Evolutionary conservation across 208 protist genomes (phyloP).

Genomic region (Leishmania martiniquensis): DNA sequence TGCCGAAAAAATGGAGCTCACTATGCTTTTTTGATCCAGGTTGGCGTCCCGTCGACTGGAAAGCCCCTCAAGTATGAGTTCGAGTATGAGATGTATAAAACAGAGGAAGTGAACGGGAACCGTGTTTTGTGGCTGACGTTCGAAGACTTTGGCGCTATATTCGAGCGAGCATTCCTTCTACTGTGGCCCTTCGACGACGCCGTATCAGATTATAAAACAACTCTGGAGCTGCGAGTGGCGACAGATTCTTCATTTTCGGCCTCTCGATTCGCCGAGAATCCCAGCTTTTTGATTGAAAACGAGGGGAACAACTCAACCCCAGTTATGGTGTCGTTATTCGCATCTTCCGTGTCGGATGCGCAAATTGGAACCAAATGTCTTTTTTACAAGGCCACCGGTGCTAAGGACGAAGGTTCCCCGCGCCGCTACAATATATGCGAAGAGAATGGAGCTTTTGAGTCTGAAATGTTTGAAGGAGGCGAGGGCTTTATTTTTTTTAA

Average conservation of each 20-base stretch:
- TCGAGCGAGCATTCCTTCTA: conserved; percentile 47
- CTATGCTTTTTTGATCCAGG: conserved; percentile 29
- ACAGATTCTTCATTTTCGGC: conserved; percentile 15
- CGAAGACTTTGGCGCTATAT: conserved; percentile 57
- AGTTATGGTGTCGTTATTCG: conserved; percentile 43
- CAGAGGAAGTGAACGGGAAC: conserved; percentile 20
- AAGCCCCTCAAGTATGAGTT: conserved; percentile 10
- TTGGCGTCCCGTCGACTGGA: conserved; percentile 13
- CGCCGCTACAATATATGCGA: conserved; percentile 54
- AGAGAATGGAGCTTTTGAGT: conserved; percentile 49
- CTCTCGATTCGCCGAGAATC: conserved; percentile 60
- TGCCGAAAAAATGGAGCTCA: conserved; percentile 29
- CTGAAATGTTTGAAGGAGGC: conserved; percentile 20
- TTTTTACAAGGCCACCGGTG: conserved; percentile 33
- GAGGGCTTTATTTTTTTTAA: conserved; percentile 48
- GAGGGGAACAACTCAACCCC: conserved; percentile 21
- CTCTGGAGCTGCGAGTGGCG: conserved; percentile 23
- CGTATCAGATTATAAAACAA: conserved; percentile 35
- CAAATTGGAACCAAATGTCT: conserved; percentile 24
- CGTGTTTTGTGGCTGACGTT: conserved; percentile 69
- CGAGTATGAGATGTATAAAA: conserved; percentile 18
- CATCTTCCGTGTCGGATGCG: not conserved
- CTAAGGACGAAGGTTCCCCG: not conserved
- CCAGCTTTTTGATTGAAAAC: conserved; percentile 61
- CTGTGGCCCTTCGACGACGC: conserved; percentile 69